phyloP scores from a whole-genome alignment of 345 rosid species.

The Corchorus capsularis region DNA sequence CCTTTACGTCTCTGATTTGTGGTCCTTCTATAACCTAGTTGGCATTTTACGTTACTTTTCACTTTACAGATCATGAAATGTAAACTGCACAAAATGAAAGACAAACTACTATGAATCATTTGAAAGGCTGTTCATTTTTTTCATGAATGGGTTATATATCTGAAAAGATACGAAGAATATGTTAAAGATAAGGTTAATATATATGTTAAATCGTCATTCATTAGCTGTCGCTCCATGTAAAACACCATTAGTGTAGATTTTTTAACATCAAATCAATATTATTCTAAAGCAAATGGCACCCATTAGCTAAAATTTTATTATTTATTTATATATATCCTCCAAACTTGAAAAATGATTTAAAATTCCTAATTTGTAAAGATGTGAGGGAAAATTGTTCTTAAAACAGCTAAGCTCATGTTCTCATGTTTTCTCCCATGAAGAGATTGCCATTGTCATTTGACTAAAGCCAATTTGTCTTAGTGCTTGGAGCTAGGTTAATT shows the following conservation, averaged over 20 bases:
- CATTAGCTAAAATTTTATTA: not conserved
- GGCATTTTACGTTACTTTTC: not conserved
- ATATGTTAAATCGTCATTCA: not conserved
- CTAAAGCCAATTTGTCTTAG: not conserved
- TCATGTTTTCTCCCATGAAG: not conserved
- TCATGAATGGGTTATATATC: not conserved
- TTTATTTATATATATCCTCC: not conserved
- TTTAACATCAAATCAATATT: not conserved
- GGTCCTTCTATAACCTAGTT: not conserved
- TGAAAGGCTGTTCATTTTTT: not conserved
- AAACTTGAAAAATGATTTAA: not conserved
- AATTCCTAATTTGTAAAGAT: not conserved
- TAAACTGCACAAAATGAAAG: not conserved
- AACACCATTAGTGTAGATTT: not conserved
- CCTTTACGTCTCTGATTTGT: not conserved
- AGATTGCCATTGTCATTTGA: not conserved
- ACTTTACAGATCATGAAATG: not conserved
- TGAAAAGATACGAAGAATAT: not conserved
- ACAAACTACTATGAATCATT: not conserved
- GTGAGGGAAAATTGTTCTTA: not conserved
- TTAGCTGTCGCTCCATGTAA: constrained; percentile 1
- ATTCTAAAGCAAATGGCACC: not conserved
- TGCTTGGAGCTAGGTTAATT: constrained; percentile 14
- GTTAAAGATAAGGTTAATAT: not conserved
- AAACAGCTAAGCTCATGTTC: constrained; percentile 8